Evolutionary conservation across 106 monocot species (phyloP), one percentile per base, ranked within the genome.

Genomic region (Phalaenopsis aphrodite): DNA sequence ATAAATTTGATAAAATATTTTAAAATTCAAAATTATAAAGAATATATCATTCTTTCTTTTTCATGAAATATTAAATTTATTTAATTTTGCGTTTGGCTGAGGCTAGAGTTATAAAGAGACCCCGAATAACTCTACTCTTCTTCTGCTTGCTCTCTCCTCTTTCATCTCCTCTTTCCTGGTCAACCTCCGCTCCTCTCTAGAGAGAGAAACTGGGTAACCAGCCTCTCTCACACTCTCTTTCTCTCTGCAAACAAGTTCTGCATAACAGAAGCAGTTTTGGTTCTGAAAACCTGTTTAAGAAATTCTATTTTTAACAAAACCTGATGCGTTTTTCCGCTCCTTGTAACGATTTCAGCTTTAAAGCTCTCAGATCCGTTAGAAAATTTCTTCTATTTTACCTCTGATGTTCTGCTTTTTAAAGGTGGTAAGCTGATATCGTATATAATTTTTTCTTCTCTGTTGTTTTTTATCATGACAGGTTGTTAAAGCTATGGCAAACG

Each of bases 401-500:
- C 48, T 11, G 7, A 48, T 48, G 48, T 48, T 48, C 48, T 48
- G 9, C 52, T 12, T 52, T 52, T 52, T 12, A 52, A 2, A 52
- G 52, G 52, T 12, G 14, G 52, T 10, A 52, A 12, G 52, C 52
- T 15, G 2, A 52, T 14, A 14, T 7, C 37, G 1, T 37, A 37
- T 68, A 2, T 0, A 21, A 61, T 8, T 12, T 39, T 37, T 73
- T 11, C 43, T 43, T 42, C 45, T 4, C 7, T 45, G 19, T 74
- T 43, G 8, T 74, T 45, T 19, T 45, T 74, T 45, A 19, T 5
- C 74, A 19, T 67, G 67, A n/a, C 76, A 76, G 76, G 24, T 19
- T 76, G 76, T 12, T 52, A 30, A 11, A 76, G 23, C 8, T 4
- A 76, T 76, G 76, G 76, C 76, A 76, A 76, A 47, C 23, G 76